Conservation (phyloP, 306 rosid species). For the Ziziphus jujuba region DNA sequence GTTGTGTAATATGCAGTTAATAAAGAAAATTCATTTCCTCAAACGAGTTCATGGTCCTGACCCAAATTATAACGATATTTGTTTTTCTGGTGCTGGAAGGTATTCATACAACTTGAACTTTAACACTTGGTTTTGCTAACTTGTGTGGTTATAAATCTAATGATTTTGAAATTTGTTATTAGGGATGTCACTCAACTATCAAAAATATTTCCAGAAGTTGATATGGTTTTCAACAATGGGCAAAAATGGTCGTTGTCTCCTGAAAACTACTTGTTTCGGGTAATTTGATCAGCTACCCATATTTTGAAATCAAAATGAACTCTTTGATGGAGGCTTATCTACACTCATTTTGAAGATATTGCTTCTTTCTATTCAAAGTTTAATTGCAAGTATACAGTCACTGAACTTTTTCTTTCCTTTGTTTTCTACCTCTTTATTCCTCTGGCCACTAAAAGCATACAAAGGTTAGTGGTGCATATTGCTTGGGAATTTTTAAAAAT, state of each 20-base stretch:
- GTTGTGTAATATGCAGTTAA: conserved; percentile 29
- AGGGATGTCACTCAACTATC: conserved; percentile 44
- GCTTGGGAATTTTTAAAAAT: conserved; percentile 50
- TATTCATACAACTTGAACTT: conserved; percentile 17
- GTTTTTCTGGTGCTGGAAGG: conserved; percentile 59
- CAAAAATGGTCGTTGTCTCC: conserved; percentile 40
- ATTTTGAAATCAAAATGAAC: neutral
- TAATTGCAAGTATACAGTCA: neutral
- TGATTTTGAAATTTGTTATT: conserved; percentile 9
- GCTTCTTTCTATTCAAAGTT: neutral
- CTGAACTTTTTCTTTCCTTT: neutral
- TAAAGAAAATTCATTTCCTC: conserved; percentile 27
- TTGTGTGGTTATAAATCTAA: neutral
- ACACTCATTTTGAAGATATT: neutral
- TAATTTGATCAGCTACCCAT: conserved; percentile 23
- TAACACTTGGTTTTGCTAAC: conserved; percentile 9
- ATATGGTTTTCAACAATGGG: conserved; percentile 42
- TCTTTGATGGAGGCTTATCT: neutral
- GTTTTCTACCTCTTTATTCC: conserved; percentile 8
- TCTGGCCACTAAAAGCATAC: conserved; percentile 37
- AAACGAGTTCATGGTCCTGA: conserved; percentile 48
- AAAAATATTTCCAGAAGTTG: conserved; percentile 45
- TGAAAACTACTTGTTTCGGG: conserved; percentile 52
- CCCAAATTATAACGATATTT: conserved; percentile 45
- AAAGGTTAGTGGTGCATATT: conserved; percentile 49